Evolutionary conservation across 805 yeast species (phyloP).

Genomic region (Barnettozyma vustinii): DNA sequence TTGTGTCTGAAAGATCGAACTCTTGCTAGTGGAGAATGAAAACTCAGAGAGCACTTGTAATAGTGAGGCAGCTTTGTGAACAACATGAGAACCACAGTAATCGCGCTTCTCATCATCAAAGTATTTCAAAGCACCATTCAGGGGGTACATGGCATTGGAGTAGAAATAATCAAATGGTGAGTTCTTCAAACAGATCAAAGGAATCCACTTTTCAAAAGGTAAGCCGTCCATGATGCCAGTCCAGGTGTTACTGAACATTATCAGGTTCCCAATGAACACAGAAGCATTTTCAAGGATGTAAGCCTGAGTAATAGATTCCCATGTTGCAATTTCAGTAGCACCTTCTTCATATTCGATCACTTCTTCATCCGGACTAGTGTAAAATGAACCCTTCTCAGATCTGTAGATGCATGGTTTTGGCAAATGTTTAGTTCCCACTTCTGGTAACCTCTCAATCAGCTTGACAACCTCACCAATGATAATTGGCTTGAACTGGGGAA

Average conservation of each 20-base stretch:
- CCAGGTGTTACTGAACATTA: slow-evolving; percentile 38
- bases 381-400: slow-evolving; percentile 36
- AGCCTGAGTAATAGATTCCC: slow-evolving; percentile 47
- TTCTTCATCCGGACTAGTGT: slow-evolving; percentile 36
- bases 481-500: slow-evolving; percentile 60
- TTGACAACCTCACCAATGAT: slow-evolving; percentile 45
- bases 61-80: slow-evolving; percentile 29
- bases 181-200: slow-evolving; percentile 42
- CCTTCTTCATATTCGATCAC: slow-evolving; percentile 38
- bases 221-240: slow-evolving; percentile 25
- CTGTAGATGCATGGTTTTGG: slow-evolving; percentile 40
- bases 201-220: slow-evolving; percentile 40
- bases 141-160: slow-evolving; percentile 48
- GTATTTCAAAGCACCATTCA: slow-evolving; percentile 48
- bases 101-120: slow-evolving; percentile 51
- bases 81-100: slow-evolving; percentile 36
- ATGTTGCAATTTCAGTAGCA: slow-evolving; percentile 36
- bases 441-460: slow-evolving; percentile 42
- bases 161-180: slow-evolving; percentile 58
- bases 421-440: slow-evolving; percentile 29
- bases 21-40: slow-evolving; percentile 15
- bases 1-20: slow-evolving; percentile 25
- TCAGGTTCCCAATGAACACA: slow-evolving; percentile 42
- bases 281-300: slow-evolving; percentile 42
- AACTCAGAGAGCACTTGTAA: slow-evolving; percentile 28